phyloP scores from a whole-genome alignment of 1,284 basidiomycete species.

The Trametes polyzona region DNA sequence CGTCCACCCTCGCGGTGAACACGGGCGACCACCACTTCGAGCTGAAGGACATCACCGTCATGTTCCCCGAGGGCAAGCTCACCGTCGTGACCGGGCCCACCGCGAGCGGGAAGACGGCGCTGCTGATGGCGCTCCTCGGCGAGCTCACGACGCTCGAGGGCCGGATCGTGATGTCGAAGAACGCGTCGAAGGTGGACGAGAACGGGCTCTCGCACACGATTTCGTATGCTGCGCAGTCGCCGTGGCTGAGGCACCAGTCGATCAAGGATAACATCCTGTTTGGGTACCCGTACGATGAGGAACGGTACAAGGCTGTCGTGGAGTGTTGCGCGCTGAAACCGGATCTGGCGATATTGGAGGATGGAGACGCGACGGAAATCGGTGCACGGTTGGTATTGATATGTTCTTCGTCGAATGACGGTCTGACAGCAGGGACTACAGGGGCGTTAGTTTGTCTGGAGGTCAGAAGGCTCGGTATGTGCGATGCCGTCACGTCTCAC shows the following conservation, averaged over 20 bases:
- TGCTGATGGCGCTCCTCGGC: slow-evolving; percentile 72
- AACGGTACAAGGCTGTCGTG: slow-evolving; percentile 64
- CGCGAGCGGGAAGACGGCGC: slow-evolving; percentile 80
- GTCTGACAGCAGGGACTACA: slow-evolving; percentile 9
- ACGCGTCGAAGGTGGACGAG: slow-evolving; percentile 58
- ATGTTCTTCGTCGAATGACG: too few relatives aligned
- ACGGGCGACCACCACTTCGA: slow-evolving; percentile 56
- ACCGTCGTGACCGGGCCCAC: slow-evolving; percentile 74
- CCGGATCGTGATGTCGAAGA: slow-evolving; percentile 67
- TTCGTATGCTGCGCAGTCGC: slow-evolving; percentile 83
- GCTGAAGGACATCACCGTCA: slow-evolving; percentile 63
- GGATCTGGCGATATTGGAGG: slow-evolving; percentile 57
- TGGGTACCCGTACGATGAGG: slow-evolving; percentile 66
- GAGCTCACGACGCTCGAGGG: slow-evolving; percentile 62
- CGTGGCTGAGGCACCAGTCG: slow-evolving; percentile 76
- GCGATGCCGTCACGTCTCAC: background rate
- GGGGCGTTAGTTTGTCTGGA: slow-evolving; percentile 62
- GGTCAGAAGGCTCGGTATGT: slow-evolving; percentile 67
- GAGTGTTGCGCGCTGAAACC: slow-evolving; percentile 73
- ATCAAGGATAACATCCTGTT: slow-evolving; percentile 78
- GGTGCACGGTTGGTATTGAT: slow-evolving; percentile 37
- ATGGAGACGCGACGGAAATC: slow-evolving; percentile 42
- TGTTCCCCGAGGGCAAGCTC: slow-evolving; percentile 72
- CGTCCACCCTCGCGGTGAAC: slow-evolving; percentile 20
- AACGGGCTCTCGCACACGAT: slow-evolving; percentile 73